Conservation (phyloP, 2,329 filamentous ascomycete species). For the Ramularia endophylla region DNA sequence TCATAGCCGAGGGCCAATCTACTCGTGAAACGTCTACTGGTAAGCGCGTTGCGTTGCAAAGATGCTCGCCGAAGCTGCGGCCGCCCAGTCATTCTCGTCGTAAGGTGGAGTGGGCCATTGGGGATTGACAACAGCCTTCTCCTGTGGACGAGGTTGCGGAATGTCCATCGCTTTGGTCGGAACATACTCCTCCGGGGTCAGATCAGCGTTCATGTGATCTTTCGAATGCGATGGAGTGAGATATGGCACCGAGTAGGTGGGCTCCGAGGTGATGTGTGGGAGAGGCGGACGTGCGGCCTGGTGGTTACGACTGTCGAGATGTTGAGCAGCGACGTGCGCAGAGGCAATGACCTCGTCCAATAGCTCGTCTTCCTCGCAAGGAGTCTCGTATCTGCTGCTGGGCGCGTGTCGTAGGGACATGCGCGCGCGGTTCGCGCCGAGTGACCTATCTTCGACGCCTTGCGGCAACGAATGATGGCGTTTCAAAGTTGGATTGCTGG, state of each 20-base stretch:
- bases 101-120: slow-evolving; percentile 97
- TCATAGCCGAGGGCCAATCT: too few species aligned
- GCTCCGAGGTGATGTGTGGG: slow-evolving; percentile 59
- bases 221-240: slow-evolving; percentile 75
- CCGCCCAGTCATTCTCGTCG: slow-evolving; percentile 87
- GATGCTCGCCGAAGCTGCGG: slow-evolving; percentile 74
- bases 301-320: slow-evolving; percentile 49
- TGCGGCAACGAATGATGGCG: slow-evolving; percentile 44
- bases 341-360: slow-evolving; percentile 81
- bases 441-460: slow-evolving; percentile 43
- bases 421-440: slow-evolving; percentile 61
- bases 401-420: slow-evolving; percentile 67
- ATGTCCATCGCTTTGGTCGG: slow-evolving; percentile 68
- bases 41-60: slow-evolving; percentile 60
- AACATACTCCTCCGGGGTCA: slow-evolving; percentile 57
- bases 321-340: slow-evolving; percentile 67
- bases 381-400: slow-evolving; percentile 82
- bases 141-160: slow-evolving; percentile 50
- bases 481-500: slow-evolving; percentile 43
- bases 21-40: slow-evolving; percentile 21
- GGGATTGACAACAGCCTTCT: slow-evolving; percentile 46
- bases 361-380: slow-evolving; percentile 93
- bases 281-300: slow-evolving; percentile 42
- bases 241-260: slow-evolving; percentile 49
- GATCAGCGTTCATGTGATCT: slow-evolving; percentile 70